Evolutionary conservation across 352 stramenopile species (phyloP), one percentile per base, ranked within the genome.

Genomic region (Phytophthora vignae): DNA sequence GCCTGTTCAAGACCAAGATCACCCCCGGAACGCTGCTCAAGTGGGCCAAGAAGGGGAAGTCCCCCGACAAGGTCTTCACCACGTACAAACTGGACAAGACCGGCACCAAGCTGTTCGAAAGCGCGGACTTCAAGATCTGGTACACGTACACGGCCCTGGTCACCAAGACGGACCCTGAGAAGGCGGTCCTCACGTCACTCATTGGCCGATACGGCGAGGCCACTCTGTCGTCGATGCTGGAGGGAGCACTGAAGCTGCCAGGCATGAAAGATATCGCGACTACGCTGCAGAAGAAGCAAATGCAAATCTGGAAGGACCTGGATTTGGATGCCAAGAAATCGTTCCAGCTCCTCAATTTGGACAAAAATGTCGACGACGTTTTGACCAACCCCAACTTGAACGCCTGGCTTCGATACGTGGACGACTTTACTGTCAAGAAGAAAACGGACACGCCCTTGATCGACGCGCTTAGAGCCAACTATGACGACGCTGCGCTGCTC

Each of bases 41-140:
- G 2, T 69, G 44, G 25, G 25, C 14, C 40, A 46, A 62, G 3
- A 69, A 63, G 5, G 14, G 44, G 25, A 50, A 50, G 19, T 50
- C 53, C n/a, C 14, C 53, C 2, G 52, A 62, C 12, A 48, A 52
- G n/a, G 22, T 56, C 12, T 55, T 69, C 15, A 17, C 22, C 12
- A 46, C 36, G 14, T 25, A 50, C 12, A 69, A 68, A 15, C 38
- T 62, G 6, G 17, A 68, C 61, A 68, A 68, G 61, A 36, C 2
- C 0, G 52, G 38, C 3, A 27, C 6, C 12, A 49, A 68, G 38
- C 27, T 68, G 3, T 62, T 69, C 15, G 62, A 63, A 11, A 56
- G 61, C 19, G 33, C 53, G 17, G 62, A 62, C 21, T 21, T 61
- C 14, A 69, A 69, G 9, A 14, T 63, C 3, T 69, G 53, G 53